A percentile compares a stretch with the other conserved stretches of the same genome.
These are phyloP conservation scores for Neonothopanus nambi DNA, from an alignment of 1,284 basidiomycete genomes.

Conservation along the genomic window DNA sequence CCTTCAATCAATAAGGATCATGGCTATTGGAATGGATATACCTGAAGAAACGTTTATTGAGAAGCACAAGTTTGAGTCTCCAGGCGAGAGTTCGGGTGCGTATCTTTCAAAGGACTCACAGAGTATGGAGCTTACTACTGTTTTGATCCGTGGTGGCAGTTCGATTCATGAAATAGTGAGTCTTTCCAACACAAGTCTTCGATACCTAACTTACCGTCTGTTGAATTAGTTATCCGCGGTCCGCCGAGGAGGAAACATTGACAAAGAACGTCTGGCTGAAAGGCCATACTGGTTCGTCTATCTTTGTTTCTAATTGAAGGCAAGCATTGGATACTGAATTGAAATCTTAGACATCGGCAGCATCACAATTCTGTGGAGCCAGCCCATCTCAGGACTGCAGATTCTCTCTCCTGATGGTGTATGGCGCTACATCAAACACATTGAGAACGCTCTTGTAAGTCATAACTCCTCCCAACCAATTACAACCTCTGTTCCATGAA, in stretches of 20 bases:
- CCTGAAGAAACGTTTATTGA: constrained; percentile 37
- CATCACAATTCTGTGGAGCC: constrained; percentile 50
- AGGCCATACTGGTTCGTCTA: constrained; percentile 43
- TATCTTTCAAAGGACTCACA: background rate
- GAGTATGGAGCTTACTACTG: background rate
- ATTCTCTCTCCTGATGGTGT: constrained; percentile 40
- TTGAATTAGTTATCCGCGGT: constrained; percentile 38
- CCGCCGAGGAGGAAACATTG: constrained; percentile 43
- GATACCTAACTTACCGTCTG: background rate
- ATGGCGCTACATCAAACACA: constrained; percentile 47
- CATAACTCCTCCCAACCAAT: too few relatives aligned
- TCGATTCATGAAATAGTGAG: constrained; percentile 40
- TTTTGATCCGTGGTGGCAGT: constrained; percentile 26
- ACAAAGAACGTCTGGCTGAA: constrained; percentile 48
- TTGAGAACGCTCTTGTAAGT: constrained; percentile 47
- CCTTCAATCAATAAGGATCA: constrained; percentile 8
- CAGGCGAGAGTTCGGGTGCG: constrained; percentile 33
- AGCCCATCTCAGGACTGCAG: constrained; percentile 47
- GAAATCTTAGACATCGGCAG: constrained; percentile 39
- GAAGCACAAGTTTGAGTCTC: constrained; percentile 27
- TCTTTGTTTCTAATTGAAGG: background rate
- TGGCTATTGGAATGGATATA: constrained; percentile 33
- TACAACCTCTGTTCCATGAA: too few relatives aligned
- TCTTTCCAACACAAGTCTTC: background rate
- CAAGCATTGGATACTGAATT: background rate